Percentiles rank a stretch among this genome's conserved stretches.
These are phyloP conservation scores for Trametes villosa DNA, from an alignment of 768 basidiomycete genomes.

Conservation along the genomic window DNA sequence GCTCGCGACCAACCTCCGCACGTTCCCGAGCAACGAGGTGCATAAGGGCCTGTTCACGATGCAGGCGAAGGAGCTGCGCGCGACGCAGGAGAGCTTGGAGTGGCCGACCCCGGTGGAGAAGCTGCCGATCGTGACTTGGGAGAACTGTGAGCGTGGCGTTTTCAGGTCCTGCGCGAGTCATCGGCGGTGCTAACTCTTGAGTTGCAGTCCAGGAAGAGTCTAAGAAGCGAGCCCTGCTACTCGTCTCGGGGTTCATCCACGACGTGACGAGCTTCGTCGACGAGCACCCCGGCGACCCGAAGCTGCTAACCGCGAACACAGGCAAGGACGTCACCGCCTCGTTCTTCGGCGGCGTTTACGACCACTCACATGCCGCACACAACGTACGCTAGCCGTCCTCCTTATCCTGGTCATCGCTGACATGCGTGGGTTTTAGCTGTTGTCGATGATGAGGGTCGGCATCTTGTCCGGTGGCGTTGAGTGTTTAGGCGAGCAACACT, in stretches of 20 bases:
- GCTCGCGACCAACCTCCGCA: constrained; percentile 62
- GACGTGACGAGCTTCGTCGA: constrained; percentile 86
- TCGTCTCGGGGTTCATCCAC: constrained; percentile 92
- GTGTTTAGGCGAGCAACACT: not conserved
- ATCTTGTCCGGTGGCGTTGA: constrained; percentile 52
- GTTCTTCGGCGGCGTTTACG: constrained; percentile 92
- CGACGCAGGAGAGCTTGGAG: constrained; percentile 70
- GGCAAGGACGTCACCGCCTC: constrained; percentile 92
- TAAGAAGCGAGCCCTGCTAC: constrained; percentile 76
- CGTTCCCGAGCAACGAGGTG: constrained; percentile 73
- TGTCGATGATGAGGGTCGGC: constrained; percentile 66
- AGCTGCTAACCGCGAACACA: constrained; percentile 79
- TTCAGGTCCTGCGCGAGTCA: not conserved
- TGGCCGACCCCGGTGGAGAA: constrained; percentile 82
- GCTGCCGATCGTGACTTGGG: constrained; percentile 84
- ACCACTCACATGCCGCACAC: constrained; percentile 87
- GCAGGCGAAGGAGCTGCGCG: constrained; percentile 85
- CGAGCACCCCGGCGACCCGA: constrained; percentile 90
- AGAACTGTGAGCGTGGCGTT: constrained; percentile 62
- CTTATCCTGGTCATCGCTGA: constrained; percentile 1
- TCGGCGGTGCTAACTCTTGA: not conserved
- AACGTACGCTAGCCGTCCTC: constrained; percentile 54
- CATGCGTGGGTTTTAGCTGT: constrained; percentile 35
- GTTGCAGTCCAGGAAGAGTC: constrained; percentile 75
- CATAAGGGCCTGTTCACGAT: constrained; percentile 91